Conservation (phyloP, 129 eudicot species). For the Gnaphalium uliginosum region DNA sequence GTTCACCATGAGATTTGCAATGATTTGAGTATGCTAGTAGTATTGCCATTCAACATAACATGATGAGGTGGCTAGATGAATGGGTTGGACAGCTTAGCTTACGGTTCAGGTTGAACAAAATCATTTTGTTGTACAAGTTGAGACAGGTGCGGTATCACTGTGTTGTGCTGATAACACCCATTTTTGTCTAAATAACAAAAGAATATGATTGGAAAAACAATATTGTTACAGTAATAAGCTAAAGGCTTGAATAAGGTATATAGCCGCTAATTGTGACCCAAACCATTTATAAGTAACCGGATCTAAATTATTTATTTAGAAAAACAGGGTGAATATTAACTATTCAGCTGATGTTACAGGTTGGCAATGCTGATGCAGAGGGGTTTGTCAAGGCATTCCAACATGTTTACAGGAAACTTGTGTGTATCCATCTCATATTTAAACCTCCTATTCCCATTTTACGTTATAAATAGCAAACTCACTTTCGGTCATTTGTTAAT, state of each 20-base stretch:
- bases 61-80: background rate
- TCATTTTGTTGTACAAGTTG: background rate
- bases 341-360: conserved; percentile 35
- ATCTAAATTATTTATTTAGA: background rate
- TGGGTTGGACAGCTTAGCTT: background rate
- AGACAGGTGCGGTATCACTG: background rate
- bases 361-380: conserved; percentile 73
- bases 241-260: background rate
- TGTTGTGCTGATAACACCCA: background rate
- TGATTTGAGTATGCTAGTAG: background rate
- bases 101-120: background rate
- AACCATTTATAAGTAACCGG: background rate
- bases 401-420: conserved; percentile 68
- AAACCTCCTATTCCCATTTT: background rate
- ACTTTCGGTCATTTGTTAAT: background rate
- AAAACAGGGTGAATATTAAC: background rate
- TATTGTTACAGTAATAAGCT: too few species aligned
- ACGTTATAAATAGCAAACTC: background rate
- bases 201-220: too few species aligned
- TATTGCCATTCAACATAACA: too few species aligned
- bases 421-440: conserved; percentile 31
- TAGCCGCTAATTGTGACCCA: background rate
- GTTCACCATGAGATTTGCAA: background rate
- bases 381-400: conserved; percentile 78
- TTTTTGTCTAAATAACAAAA: background rate